phyloP scores from a whole-genome alignment of 345 rosid species.

The Brassica carinata region DNA sequence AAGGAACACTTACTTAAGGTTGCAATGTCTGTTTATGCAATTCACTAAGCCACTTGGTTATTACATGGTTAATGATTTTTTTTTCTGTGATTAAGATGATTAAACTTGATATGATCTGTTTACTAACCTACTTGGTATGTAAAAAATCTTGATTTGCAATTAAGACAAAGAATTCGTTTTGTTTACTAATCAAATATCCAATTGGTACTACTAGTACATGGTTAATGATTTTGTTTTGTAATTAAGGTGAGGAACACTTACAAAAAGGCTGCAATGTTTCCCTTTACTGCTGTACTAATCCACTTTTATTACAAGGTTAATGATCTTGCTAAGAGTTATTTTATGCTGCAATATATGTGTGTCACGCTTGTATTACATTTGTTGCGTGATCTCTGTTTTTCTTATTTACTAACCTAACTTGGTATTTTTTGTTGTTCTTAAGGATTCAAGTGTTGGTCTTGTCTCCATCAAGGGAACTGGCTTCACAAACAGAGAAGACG shows the following conservation, averaged over 20 bases:
- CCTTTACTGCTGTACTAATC: neutral
- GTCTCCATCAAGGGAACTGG: constrained; percentile 94
- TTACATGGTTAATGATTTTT: neutral
- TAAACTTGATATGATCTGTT: neutral
- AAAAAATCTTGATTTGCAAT: no score
- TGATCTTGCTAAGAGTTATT: neutral
- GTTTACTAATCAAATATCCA: neutral
- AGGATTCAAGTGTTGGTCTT: constrained; percentile 91
- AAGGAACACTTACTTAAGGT: neutral
- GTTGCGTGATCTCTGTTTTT: neutral
- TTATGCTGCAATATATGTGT: neutral
- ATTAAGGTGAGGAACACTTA: neutral
- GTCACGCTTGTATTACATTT: neutral
- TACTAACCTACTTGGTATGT: neutral
- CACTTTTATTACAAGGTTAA: neutral
- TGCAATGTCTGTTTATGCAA: no score
- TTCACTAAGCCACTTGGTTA: neutral
- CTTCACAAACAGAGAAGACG: constrained; percentile 90
- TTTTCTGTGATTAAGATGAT: neutral
- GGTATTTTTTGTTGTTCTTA: neutral
- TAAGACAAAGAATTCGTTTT: no score
- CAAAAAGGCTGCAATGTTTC: neutral
- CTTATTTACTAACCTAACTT: neutral
- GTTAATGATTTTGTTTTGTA: neutral
- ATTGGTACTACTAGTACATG: neutral